Percentiles rank a stretch among this genome's conserved stretches.
Conservation (phyloP, 2,329 filamentous ascomycete genomes). For the Rhytidhysteron rufulum region DNA sequence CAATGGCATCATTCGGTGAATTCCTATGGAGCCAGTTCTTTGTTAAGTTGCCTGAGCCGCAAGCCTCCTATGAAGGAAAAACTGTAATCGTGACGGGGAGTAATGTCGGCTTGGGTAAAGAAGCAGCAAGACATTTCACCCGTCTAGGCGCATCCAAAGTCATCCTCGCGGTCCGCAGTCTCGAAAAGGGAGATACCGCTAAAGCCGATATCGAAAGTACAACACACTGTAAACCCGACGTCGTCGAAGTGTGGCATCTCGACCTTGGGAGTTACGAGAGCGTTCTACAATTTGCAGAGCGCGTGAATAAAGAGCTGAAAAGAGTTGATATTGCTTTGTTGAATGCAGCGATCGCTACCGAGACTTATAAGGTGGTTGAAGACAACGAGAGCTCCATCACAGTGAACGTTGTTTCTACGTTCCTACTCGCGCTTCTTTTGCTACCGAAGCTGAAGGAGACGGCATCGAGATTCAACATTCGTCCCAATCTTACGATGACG, state of each 20-base stretch:
- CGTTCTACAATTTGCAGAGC: slow-evolving; percentile 31
- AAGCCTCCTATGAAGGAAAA: slow-evolving; percentile 25
- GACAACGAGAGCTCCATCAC: slow-evolving; percentile 33
- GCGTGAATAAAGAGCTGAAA: slow-evolving; percentile 16
- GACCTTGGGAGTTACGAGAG: slow-evolving; percentile 40
- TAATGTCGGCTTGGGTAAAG: slow-evolving; percentile 46
- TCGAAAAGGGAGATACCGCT: slow-evolving; percentile 44
- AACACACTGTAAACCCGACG: slow-evolving; percentile 21
- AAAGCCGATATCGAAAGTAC: slow-evolving; percentile 36
- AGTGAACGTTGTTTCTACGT: slow-evolving; percentile 39
- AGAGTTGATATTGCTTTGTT: slow-evolving; percentile 35
- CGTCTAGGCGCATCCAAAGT: slow-evolving; percentile 38
- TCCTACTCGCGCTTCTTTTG: slow-evolving; percentile 29
- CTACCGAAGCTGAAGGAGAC: slow-evolving; percentile 24
- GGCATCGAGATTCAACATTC: slow-evolving; percentile 16
- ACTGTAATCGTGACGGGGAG: slow-evolving; percentile 47
- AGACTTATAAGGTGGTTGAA: slow-evolving; percentile 18
- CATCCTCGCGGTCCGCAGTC: slow-evolving; percentile 44
- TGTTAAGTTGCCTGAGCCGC: slow-evolving; percentile 29
- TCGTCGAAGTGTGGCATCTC: slow-evolving; percentile 45
- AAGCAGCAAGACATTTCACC: slow-evolving; percentile 43
- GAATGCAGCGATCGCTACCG: slow-evolving; percentile 36
- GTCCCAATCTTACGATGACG: slow-evolving; percentile 28
- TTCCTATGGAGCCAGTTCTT: slow-evolving; percentile 42
- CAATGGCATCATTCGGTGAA: slow-evolving; percentile 4